Base-by-base conservation (phyloP, 1,284 basidiomycete species). In the Xanthoconium separans region DNA sequence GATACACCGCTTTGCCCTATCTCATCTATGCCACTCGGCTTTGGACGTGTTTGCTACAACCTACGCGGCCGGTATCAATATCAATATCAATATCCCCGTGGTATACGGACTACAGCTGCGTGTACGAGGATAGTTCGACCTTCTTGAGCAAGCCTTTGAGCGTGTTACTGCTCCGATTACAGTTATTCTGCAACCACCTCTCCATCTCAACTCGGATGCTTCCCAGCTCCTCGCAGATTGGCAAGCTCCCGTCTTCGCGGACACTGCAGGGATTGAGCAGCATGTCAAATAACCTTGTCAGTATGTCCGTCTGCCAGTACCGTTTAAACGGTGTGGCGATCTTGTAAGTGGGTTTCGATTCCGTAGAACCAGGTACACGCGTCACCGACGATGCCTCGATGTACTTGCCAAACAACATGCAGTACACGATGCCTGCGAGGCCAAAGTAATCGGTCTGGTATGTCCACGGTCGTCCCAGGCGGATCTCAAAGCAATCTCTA, bases 371-470 rank as follows among this genome's bases (percentile, higher is more conserved):
- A 3, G 68, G 58, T 6, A 69, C 66, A 12, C 70, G 65, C 18
- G 69, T 71, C 41, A 89, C 73, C 7, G 85, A 77, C 44, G 77
- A 79, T 4, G 82, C 84, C 62, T 91, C 86, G 68, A 98, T 93
- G 75, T 98, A 97, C 72, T 92, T 93, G 24, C 96, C 96, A 67
- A 95, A 98, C 27, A 99, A 81, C 81, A 99, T 85, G 75, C 93
- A 97, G 74, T 95, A 96, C 31, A 94, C 83, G 61, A 99, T 89
- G 44, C 93, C 87, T 1, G 94, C 94, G 18, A 98, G 80, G 16
- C 97, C 97, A 66, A 87, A 94, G 73, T 99, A 99, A 73, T 99
- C 97, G 2, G 94, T 86, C 71, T 99, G 90, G 73, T 85, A 98
- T 47, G 88, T 95, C 94, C 95, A 99, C 2, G 91, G 82, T 41